phyloP scores from a whole-genome alignment of 495 filamentous ascomycete genomes.

The Xylaria grammica region DNA sequence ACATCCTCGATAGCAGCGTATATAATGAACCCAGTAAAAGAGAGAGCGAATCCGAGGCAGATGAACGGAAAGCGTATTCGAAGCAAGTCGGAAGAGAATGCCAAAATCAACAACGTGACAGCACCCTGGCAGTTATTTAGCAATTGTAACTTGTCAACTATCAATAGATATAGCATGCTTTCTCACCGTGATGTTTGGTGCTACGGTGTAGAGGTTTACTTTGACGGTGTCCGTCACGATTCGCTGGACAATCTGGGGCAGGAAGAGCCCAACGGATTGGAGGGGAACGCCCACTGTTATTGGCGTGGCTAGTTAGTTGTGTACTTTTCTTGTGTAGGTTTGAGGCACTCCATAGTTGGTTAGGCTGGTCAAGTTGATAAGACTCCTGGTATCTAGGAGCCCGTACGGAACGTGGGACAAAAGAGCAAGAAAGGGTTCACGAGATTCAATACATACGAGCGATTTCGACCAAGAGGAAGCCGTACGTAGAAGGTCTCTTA shows the following conservation, averaged over 20 bases:
- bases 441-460: constrained; percentile 22
- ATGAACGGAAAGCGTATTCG: constrained; percentile 77
- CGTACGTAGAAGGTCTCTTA: constrained; percentile 65
- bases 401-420: no score
- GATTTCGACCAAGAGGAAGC: constrained; percentile 70
- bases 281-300: constrained; percentile 74
- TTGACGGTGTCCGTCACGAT: constrained; percentile 68
- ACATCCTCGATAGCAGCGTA: constrained; percentile 70
- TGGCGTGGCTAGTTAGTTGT: not conserved
- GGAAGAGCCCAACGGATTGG: constrained; percentile 71
- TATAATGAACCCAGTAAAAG: constrained; percentile 77
- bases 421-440: not conserved
- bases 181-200: constrained; percentile 63
- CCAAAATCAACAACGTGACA: constrained; percentile 70
- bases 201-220: constrained; percentile 80
- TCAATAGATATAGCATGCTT: not conserved
- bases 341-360: not conserved
- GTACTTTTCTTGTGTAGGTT: not conserved
- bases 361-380: not conserved
- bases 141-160: constrained; percentile 18
- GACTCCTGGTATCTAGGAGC: not conserved
- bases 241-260: constrained; percentile 73
- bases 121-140: constrained; percentile 57
- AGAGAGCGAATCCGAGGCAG: constrained; percentile 72
- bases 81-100: constrained; percentile 67